Conservation (phyloP, 148 eudicot genomes). For the Agrostemma githago region DNA sequence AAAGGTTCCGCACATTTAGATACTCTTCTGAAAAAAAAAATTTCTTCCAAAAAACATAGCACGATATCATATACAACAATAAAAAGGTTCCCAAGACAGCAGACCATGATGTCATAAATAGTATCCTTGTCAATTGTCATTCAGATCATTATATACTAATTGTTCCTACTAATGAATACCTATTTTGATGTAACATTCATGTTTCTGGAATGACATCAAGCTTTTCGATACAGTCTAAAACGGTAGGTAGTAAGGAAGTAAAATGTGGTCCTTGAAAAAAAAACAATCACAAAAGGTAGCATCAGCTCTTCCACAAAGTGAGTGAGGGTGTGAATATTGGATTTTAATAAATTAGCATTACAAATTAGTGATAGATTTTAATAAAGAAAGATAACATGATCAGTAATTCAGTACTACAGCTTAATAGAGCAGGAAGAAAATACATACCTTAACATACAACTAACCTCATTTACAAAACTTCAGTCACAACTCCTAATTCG, state of each 20-base stretch:
- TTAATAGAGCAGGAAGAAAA: no score
- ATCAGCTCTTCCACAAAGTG: no score
- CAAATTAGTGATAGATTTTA: no score
- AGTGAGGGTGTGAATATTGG: no score
- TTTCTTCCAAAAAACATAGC: no score
- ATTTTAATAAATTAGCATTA: no score
- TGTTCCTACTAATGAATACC: slow-evolving; percentile 32
- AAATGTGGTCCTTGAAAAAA: slow-evolving; percentile 69
- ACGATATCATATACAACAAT: no score
- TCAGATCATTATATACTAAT: not conserved
- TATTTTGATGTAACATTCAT: slow-evolving; percentile 91
- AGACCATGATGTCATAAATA: not conserved
- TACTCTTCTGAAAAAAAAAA: not conserved
- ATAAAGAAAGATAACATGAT: no score
- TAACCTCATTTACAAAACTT: no score
- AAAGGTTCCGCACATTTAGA: not conserved
- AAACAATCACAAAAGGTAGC: not conserved
- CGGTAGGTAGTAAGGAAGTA: slow-evolving; percentile 57
- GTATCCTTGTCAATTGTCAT: not conserved
- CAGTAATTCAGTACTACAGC: no score
- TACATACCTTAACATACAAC: no score
- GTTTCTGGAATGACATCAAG: slow-evolving; percentile 62
- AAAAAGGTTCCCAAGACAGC: not conserved
- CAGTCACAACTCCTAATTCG: no score
- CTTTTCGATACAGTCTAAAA: slow-evolving; percentile 71